Conservation (phyloP, 805 yeast species). For the Candida morakotiae region DNA sequence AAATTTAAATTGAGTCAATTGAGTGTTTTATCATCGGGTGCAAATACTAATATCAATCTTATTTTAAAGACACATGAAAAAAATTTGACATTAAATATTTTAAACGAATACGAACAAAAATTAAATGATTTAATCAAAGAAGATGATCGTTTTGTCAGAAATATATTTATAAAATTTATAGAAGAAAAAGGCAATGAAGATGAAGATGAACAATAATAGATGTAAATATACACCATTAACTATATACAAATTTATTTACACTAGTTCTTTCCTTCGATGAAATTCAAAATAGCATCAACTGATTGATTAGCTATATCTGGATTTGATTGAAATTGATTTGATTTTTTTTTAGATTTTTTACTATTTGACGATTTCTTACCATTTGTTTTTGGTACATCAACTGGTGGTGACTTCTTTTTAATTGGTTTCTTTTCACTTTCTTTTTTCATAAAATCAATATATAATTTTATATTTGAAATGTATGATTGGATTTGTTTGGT, state of each 20-base stretch:
- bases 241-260: slow-evolving; percentile 2
- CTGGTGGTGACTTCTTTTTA: not conserved
- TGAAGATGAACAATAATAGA: slow-evolving; percentile 12
- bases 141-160: slow-evolving; percentile 41
- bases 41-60: slow-evolving; percentile 43
- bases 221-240: not conserved
- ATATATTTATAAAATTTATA: slow-evolving; percentile 35
- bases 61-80: slow-evolving; percentile 25
- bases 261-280: slow-evolving; percentile 53
- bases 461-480: slow-evolving; percentile 53
- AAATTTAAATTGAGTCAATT: slow-evolving; percentile 37
- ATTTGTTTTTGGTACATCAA: slow-evolving; percentile 14
- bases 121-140: slow-evolving; percentile 31
- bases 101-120: slow-evolving; percentile 28
- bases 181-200: slow-evolving; percentile 3
- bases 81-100: slow-evolving; percentile 22
- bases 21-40: slow-evolving; percentile 54
- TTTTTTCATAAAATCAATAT: slow-evolving; percentile 41
- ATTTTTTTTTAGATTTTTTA: slow-evolving; percentile 14
- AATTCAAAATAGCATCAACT: slow-evolving; percentile 67
- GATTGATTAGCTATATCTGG: slow-evolving; percentile 61
- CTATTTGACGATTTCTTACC: slow-evolving; percentile 13
- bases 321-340: slow-evolving; percentile 23
- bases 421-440: slow-evolving; percentile 24
- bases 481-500: slow-evolving; percentile 68